These are phyloP conservation scores for Eucalyptus brandiana DNA, from an alignment of 345 rosid genomes.

Conservation along the genomic window DNA sequence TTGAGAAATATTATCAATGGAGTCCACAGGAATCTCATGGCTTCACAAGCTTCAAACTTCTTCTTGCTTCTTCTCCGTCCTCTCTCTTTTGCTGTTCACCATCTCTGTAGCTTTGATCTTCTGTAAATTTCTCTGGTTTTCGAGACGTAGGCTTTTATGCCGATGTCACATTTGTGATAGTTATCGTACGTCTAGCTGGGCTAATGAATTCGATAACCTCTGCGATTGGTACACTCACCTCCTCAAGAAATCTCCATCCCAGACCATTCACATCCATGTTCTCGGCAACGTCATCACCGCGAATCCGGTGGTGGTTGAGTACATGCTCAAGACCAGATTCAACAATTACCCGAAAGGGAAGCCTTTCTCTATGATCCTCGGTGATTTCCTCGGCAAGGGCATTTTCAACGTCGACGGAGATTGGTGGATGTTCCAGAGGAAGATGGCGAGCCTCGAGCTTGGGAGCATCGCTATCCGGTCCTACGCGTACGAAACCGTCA, in stretches of 20 bases:
- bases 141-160: conserved; percentile 11
- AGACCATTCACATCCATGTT: conserved; percentile 23
- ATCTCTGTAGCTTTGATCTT: neutral
- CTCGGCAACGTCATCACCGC: conserved; percentile 25
- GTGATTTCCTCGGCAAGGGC: conserved; percentile 42
- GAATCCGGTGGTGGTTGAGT: conserved; percentile 22
- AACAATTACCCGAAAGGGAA: conserved; percentile 42
- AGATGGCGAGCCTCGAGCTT: conserved; percentile 40
- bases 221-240: conserved; percentile 35
- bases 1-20: neutral
- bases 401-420: conserved; percentile 60
- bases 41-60: neutral
- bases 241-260: conserved; percentile 17
- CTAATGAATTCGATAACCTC: conserved; percentile 19
- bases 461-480: conserved; percentile 26
- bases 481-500: conserved; percentile 18
- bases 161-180: conserved; percentile 16
- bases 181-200: conserved; percentile 23
- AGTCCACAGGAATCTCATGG: neutral
- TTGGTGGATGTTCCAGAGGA: conserved; percentile 46
- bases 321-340: conserved; percentile 34
- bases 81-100: neutral
- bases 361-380: conserved; percentile 21
- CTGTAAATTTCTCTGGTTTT: neutral
- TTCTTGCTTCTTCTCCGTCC: neutral